A percentile compares a stretch with the other conserved stretches of the same genome.
Evolutionary conservation across 345 rosid genomes (phyloP).

Genomic region (Salix exigua): DNA sequence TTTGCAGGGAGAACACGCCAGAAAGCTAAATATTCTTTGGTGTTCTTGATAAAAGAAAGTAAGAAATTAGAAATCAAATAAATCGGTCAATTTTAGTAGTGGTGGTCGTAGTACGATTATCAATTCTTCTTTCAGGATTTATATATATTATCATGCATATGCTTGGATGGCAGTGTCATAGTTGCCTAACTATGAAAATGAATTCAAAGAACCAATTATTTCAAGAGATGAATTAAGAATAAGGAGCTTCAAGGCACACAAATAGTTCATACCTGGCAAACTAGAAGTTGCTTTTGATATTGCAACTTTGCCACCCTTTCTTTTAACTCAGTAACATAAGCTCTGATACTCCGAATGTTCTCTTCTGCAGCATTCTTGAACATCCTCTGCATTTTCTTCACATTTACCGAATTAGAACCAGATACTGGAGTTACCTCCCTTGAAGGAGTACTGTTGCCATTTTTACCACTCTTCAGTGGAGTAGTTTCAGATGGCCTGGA

Average conservation of each 20-base stretch:
- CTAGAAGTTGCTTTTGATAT: conserved; percentile 94
- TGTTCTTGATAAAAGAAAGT: background rate
- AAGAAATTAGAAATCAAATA: background rate
- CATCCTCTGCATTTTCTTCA: conserved; percentile 89
- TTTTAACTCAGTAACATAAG: conserved; percentile 80
- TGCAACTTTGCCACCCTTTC: conserved; percentile 96
- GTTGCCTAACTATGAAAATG: background rate
- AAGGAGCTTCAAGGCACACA: background rate
- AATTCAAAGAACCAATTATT: background rate
- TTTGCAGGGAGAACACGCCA: background rate
- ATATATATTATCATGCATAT: background rate
- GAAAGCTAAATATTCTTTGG: background rate
- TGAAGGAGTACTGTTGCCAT: conserved; percentile 31
- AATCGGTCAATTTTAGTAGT: background rate
- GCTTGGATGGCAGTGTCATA: background rate
- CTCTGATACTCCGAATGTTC: conserved; percentile 73
- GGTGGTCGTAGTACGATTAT: background rate
- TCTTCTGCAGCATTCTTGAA: conserved; percentile 96
- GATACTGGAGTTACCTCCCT: conserved; percentile 62
- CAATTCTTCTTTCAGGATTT: background rate
- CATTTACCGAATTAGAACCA: conserved; percentile 66
- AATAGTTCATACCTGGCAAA: conserved; percentile 71
- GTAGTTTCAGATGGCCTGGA: conserved; percentile 32
- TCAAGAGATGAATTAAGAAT: background rate
- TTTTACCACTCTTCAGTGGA: conserved; percentile 38